Percentiles rank a stretch among this genome's conserved stretches.
Evolutionary conservation across 345 rosid genomes (phyloP).

Genomic region (Dipteronia dyeriana): DNA sequence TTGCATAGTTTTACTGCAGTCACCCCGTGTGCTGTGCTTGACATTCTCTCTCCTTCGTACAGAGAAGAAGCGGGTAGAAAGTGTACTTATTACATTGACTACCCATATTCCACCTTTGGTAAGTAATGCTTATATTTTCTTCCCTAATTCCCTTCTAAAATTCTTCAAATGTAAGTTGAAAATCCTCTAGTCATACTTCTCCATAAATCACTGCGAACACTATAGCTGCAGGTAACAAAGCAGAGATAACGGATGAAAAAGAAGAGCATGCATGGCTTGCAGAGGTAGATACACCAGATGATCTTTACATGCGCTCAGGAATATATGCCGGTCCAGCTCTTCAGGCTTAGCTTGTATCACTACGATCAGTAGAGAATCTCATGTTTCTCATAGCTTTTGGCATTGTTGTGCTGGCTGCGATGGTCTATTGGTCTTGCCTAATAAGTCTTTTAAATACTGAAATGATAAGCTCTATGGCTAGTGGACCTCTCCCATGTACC

Average conservation of each 20-base stretch:
- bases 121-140: constrained; percentile 22
- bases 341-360: constrained; percentile 32
- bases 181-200: neutral
- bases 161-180: neutral
- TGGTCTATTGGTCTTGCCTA: neutral
- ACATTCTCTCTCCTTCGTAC: constrained; percentile 91
- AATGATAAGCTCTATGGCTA: neutral
- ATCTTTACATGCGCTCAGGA: constrained; percentile 78
- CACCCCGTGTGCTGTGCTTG: constrained; percentile 88
- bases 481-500: neutral
- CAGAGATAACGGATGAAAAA: constrained; percentile 41
- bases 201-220: neutral
- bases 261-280: constrained; percentile 84
- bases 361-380: neutral
- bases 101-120: constrained; percentile 69
- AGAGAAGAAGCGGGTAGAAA: constrained; percentile 68
- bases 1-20: constrained; percentile 92
- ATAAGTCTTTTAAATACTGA: neutral
- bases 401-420: neutral
- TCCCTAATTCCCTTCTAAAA: neutral
- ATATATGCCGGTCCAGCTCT: constrained; percentile 67
- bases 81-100: constrained; percentile 84
- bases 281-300: constrained; percentile 67
- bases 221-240: constrained; percentile 45
- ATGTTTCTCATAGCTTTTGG: neutral